Base-by-base conservation (phyloP, 371 early-diverging fungal genomes). In the Mucor saturninus region DNA sequence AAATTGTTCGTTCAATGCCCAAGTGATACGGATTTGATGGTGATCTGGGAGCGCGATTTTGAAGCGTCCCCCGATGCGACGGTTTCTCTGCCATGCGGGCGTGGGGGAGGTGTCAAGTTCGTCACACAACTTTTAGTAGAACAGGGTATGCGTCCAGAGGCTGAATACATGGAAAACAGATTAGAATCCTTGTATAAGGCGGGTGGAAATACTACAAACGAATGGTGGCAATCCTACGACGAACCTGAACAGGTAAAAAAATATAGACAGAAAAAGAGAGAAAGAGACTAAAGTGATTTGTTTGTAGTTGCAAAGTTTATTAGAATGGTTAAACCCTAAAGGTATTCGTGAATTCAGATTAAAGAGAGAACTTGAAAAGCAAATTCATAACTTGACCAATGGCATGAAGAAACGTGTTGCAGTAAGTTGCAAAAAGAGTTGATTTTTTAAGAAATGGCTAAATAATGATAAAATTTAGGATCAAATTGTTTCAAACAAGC, bases 281-380 rank as follows among this genome's bases (percentile, higher is more conserved):
- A 21, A 21, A 21, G 21, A 21, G 21, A 21, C 21, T 21, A 21
- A 21, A 21, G 1, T 21, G 21, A 21, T 21, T 21, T 21, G 21
- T 21, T 21, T 21, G 21, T 21, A 89, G 86, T 46, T 93, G 15
- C 90, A 92, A 11, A 57, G 65, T 7, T 70, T 95, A 38, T 49
- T 89, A 62, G 67, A 70, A 10, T 94, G 94, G 94, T 75, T 94
- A 40, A 92, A 93, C 68, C 74, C 83, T 11, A 85, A 90, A 31
- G 95, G 95, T 45, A 64, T 79, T 9, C 85, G 93, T 5, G 95
- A 95, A 68, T 72, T 74, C 43, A 76, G 76, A 15, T 67, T 91
- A 45, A 69, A 76, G 38, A 65, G 75, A 0, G 84, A 89, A 67
- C 61, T 91, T 10, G 80, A 86, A 11, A 77, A 71, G 30, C 76